These are phyloP conservation scores for Saraca asoca DNA, from an alignment of 331 rosid species.

Conservation along the genomic window DNA sequence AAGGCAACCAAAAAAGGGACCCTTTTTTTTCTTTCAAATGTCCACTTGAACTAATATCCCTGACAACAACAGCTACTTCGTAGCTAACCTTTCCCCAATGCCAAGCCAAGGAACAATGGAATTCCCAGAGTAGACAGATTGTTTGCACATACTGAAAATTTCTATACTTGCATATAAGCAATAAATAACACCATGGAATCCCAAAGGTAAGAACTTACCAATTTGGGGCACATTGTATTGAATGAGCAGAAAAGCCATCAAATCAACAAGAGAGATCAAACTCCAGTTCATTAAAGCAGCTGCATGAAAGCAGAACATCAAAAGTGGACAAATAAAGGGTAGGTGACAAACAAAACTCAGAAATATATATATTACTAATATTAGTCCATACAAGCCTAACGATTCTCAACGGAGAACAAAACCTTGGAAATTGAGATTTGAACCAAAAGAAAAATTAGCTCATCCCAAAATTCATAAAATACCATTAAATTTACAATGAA, in stretches of 20 bases:
- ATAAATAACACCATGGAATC: slow-evolving; percentile 14
- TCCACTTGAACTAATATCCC: neutral
- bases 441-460: too few species aligned
- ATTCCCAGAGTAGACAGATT: slow-evolving; percentile 20
- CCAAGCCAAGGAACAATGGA: slow-evolving; percentile 3
- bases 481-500: too few species aligned
- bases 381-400: slow-evolving; percentile 19
- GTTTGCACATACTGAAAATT: slow-evolving; percentile 22
- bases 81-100: neutral
- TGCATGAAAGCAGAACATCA: slow-evolving; percentile 48
- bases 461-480: too few species aligned
- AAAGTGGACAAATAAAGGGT: slow-evolving; percentile 31
- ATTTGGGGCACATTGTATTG: slow-evolving; percentile 59
- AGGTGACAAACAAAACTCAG: slow-evolving; percentile 6
- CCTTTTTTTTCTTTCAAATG: neutral
- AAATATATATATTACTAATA: slow-evolving; percentile 19
- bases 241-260: slow-evolving; percentile 77
- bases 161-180: slow-evolving; percentile 17
- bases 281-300: slow-evolving; percentile 90
- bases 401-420: slow-evolving; percentile 11
- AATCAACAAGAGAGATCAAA: slow-evolving; percentile 77
- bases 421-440: neutral
- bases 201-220: slow-evolving; percentile 50
- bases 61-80: neutral
- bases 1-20: too few species aligned